Evolutionary conservation across 2,329 filamentous ascomycete species (phyloP).

Genomic region (Claviceps quebecensis): DNA sequence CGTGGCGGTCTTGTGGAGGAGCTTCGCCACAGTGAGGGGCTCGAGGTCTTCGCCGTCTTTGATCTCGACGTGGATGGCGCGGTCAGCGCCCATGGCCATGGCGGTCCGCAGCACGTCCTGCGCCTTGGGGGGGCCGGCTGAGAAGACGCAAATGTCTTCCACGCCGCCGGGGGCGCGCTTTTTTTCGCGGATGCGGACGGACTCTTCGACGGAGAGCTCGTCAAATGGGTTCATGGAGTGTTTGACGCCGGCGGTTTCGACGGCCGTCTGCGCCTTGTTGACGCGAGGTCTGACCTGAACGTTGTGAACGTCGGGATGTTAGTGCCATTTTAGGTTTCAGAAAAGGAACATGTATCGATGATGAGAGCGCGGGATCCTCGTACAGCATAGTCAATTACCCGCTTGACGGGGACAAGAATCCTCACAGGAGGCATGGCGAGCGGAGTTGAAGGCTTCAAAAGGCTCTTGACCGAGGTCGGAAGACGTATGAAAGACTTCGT

Average conservation of each 20-base stretch:
- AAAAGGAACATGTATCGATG: background rate
- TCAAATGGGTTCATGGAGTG: conserved; percentile 99
- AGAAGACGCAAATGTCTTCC: conserved; percentile 82
- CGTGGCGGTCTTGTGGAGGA: conserved; percentile 66
- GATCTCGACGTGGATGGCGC: conserved; percentile 73
- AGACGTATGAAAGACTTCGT: conserved; percentile 4
- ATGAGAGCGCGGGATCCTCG: conserved; percentile 13
- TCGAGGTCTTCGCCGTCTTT: conserved; percentile 66
- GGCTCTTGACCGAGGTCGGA: conserved; percentile 1
- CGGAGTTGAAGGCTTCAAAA: conserved; percentile 5
- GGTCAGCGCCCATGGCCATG: conserved; percentile 97
- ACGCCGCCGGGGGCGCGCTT: conserved; percentile 59
- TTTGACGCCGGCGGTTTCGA: conserved; percentile 87
- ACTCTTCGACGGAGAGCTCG: conserved; percentile 94
- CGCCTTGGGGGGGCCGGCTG: conserved; percentile 75
- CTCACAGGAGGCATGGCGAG: conserved; percentile 46
- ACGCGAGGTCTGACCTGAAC: conserved; percentile 52
- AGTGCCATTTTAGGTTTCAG: background rate
- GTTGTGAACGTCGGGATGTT: background rate
- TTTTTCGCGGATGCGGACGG: conserved; percentile 85
- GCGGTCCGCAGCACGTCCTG: conserved; percentile 84
- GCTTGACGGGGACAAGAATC: conserved; percentile 69
- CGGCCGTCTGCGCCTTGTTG: conserved; percentile 64
- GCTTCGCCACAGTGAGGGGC: conserved; percentile 82
- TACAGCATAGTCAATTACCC: conserved; percentile 80